Conservation (phyloP, 768 basidiomycete genomes). For the Mycena sanguinolenta region DNA sequence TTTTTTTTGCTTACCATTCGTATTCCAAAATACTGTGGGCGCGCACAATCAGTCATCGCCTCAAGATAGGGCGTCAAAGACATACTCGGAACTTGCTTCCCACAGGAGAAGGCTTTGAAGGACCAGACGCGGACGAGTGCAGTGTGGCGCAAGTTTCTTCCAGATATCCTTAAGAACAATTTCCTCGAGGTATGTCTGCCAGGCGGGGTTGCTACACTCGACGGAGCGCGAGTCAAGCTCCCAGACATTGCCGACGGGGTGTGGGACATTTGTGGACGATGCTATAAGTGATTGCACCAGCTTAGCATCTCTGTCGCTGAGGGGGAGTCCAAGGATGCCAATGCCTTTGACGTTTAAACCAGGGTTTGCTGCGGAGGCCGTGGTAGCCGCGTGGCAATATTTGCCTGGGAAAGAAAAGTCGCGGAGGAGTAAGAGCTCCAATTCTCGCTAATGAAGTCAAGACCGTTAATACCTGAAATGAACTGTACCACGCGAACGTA, state of each 20-base stretch:
- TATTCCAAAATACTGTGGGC: conserved; percentile 27
- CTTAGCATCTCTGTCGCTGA: conserved; percentile 36
- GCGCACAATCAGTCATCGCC: not conserved
- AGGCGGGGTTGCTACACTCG: conserved; percentile 36
- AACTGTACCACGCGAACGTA: not conserved
- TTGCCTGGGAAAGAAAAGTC: conserved; percentile 37
- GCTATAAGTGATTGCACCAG: conserved; percentile 25
- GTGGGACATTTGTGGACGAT: conserved; percentile 6
- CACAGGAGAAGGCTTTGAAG: conserved; percentile 32
- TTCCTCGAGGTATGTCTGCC: conserved; percentile 34
- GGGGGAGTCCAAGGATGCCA: conserved; percentile 34
- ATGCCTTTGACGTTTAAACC: conserved; percentile 35
- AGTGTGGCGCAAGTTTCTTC: conserved; percentile 34
- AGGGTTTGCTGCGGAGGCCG: conserved; percentile 34
- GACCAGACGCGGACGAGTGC: conserved; percentile 22
- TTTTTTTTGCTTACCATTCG: conserved; percentile 34
- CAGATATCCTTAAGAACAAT: conserved; percentile 35
- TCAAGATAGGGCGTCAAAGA: not conserved
- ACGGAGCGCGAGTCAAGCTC: conserved; percentile 28
- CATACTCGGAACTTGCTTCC: conserved; percentile 34
- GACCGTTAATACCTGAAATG: not conserved
- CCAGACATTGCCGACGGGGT: conserved; percentile 30
- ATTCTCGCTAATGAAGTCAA: conserved; percentile 25
- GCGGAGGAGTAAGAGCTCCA: conserved; percentile 33
- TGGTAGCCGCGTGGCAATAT: conserved; percentile 37